Base-by-base conservation (phyloP, 73 alveolate species). In the Paramecium bursaria region DNA sequence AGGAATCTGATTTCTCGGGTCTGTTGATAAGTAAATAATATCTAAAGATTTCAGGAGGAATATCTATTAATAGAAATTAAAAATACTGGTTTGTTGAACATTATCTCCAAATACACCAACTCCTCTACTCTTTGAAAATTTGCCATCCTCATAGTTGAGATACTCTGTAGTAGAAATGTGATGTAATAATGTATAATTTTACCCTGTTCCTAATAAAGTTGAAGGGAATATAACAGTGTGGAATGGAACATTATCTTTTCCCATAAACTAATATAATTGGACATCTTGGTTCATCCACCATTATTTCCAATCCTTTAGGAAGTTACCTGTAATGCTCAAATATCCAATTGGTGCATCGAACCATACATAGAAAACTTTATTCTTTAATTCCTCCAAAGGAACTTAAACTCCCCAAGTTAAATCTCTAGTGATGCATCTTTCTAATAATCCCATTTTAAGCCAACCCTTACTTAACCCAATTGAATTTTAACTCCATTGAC, bases 341-440 rank as follows among this genome's bases (percentile, higher is more conserved):
- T 97, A 97, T 39, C 99, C 99, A 57, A 97, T 97, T 10, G 99
- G 98, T 0, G 99, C 99, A 91, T 97, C 99, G 88, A 97, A 97
- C 99, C 99, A 97, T 4, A 97, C 99, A 86, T 97, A 97, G 90
- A 97, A 94, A 30, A 97, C 99, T 87, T 97, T 97, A 73, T 95
- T 86, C 48, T 91, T 91, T 57, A 87, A 97, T 23, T 90, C 98
- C 73, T 95, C 98, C 3, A 94, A 89, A 13, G 99, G 99, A 25
- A 97, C 98, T 51, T 98, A 97, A 14, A 97, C 94, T 44, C 99
- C 99, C 99, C 99, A 97, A 88, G 92, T 94, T 74, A 97, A 85
- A 90, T 97, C 99, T 61, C 99, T 80, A 0, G 99, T 97, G 21
- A 97, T 97, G 50, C 99, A 95, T 87, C 99, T 95, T 47, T 95